These are phyloP conservation scores for Coriolopsis trogii DNA, from an alignment of 1,284 basidiomycete genomes.

Conservation along the genomic window DNA sequence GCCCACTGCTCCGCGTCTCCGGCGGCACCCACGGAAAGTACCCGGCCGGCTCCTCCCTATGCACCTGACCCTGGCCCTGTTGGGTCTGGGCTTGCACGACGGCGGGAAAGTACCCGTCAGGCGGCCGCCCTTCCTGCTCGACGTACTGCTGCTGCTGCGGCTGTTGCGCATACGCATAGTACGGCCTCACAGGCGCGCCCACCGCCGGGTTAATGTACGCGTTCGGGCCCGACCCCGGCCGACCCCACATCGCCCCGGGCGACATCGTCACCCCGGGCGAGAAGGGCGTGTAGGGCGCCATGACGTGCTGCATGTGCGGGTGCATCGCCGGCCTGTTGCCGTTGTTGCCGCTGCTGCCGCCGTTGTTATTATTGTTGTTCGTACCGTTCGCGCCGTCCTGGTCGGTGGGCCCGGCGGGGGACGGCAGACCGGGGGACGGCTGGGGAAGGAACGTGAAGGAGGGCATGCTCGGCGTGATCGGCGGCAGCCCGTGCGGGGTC, in stretches of 20 bases:
- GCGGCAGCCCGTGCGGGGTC: conserved; percentile 72
- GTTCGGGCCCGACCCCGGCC: conserved; percentile 50
- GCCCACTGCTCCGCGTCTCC: conserved; percentile 29
- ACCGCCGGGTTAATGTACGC: conserved; percentile 68
- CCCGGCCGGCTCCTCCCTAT: conserved; percentile 34
- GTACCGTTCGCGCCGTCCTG: no score
- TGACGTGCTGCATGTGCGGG: conserved; percentile 28
- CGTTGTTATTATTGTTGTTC: no score
- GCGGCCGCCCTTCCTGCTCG: conserved; percentile 12
- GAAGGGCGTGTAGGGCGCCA: conserved; percentile 45
- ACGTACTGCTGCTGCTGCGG: conserved; percentile 12
- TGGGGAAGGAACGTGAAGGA: conserved; percentile 70
- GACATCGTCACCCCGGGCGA: conserved; percentile 73
- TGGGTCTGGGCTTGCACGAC: conserved; percentile 18
- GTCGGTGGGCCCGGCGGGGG: conserved; percentile 14
- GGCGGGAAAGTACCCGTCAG: conserved; percentile 31
- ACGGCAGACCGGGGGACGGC: conserved; percentile 29
- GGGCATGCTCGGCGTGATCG: conserved; percentile 81
- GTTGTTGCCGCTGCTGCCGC: no score
- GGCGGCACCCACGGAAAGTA: conserved; percentile 50
- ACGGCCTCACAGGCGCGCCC: conserved; percentile 59
- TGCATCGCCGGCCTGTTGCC: conserved; percentile 10
- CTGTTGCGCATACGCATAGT: conserved; percentile 13
- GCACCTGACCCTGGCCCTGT: not conserved
- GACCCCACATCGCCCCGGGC: conserved; percentile 70